Evolutionary conservation across 176 grass and related monocot species (phyloP), one percentile per base, ranked within the genome.

Genomic region (Alopecurus myosuroides): DNA sequence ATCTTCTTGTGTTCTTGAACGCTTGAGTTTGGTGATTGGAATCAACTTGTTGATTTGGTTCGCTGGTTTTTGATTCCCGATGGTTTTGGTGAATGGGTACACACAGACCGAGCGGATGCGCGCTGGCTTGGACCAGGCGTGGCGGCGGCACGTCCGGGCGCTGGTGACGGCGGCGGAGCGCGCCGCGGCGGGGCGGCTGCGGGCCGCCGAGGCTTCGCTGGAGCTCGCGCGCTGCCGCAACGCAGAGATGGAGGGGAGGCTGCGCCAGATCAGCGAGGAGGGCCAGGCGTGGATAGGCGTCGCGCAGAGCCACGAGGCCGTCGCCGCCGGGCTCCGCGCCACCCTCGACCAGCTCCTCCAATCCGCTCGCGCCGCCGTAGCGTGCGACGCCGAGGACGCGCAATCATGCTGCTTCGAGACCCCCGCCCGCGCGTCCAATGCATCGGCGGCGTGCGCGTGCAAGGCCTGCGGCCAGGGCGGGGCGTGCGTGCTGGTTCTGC

Each of bases 401-500:
- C 65, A 9, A 1, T 74, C 69, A 0, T 92, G 92, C 83, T 90
- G 88, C 84, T 86, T 74, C 84, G 88, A 83, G 46, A 50, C 80
- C 4, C 18, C 61, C 0, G 13, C 36, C 9, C 13, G 1, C 9
- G 36, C 64, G 26, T 88, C 83, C 3, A 18, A 20, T 2, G 11
- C 13, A 0, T 8, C 40, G 2, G 22, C 23, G 28, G 23, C 26
- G 28, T n/a, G n/a, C n/a, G 22, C 15, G 2, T 93, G 94, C 80
- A 83, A 39, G 88, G 25, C 60, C 3, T 97, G 94, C 51, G 65
- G 70, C 10, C 66, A n/a, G 13, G 53, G 23, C 7, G 77, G 73
- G 6, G 92, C 76, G 4, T 86, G 64, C 77, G 85, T 94, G 20
- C 76, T 97, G 29, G 68, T 97, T 39, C 85, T 97, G 1, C 94